phyloP scores from a whole-genome alignment of 805 yeast genomes.

The Candida coleopterorum region DNA sequence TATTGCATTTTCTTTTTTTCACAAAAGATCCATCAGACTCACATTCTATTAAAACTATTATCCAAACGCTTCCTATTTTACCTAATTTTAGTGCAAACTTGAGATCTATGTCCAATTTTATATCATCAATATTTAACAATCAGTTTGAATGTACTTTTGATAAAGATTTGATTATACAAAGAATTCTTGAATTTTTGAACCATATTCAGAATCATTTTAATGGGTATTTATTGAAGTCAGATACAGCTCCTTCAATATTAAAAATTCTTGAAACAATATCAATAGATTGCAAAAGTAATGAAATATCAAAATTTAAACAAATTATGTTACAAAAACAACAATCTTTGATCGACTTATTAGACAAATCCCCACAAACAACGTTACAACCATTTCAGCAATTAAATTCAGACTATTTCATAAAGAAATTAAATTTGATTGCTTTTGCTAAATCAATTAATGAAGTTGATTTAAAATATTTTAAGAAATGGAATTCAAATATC shows the following conservation, averaged over 20 bases:
- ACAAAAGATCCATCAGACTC: slow-evolving; percentile 12
- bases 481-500: slow-evolving; percentile 69
- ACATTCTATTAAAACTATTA: slow-evolving; percentile 15
- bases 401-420: slow-evolving; percentile 48
- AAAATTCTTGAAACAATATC: slow-evolving; percentile 44
- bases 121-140: slow-evolving; percentile 2
- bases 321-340: slow-evolving; percentile 49
- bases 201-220: slow-evolving; percentile 56
- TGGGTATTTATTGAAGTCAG: slow-evolving; percentile 65
- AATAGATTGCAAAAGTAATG: slow-evolving; percentile 8
- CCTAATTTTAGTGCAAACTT: slow-evolving; percentile 29
- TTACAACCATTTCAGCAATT: slow-evolving; percentile 22
- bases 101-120: slow-evolving; percentile 11
- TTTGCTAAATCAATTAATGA: slow-evolving; percentile 62
- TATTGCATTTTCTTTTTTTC: slow-evolving; percentile 66
- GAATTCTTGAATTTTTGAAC: slow-evolving; percentile 50
- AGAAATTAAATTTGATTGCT: slow-evolving; percentile 42
- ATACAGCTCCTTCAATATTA: slow-evolving; percentile 54
- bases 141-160: slow-evolving; percentile 16
- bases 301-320: slow-evolving; percentile 49
- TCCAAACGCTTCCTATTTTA: slow-evolving; percentile 30
- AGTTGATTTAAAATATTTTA: slow-evolving; percentile 62
- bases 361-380: background rate
- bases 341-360: slow-evolving; percentile 21
- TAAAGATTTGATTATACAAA: slow-evolving; percentile 34